phyloP scores from a whole-genome alignment of 305 asterid genomes.

The Ajuga reptans region DNA sequence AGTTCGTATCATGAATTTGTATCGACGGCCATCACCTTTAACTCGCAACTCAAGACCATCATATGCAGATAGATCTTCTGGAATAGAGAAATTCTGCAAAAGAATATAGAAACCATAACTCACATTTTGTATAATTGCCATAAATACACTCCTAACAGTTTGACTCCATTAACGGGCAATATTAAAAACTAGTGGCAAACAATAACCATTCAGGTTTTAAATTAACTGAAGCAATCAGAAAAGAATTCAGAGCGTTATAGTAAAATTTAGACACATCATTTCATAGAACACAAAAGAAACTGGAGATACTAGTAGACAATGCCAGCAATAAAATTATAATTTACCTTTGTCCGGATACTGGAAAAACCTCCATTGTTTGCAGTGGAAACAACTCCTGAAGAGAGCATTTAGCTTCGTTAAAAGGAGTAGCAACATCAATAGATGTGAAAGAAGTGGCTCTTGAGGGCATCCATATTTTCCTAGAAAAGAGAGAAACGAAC shows the following conservation, averaged over 20 bases:
- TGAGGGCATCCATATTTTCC: not conserved
- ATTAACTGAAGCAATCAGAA: not conserved
- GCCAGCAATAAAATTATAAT: conserved; percentile 4
- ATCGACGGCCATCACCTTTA: conserved; percentile 82
- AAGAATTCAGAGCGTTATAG: not conserved
- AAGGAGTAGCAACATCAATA: not conserved
- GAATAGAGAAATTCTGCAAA: conserved; percentile 66
- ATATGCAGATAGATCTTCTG: conserved; percentile 84
- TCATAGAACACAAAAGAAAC: not conserved
- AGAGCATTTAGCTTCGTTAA: not conserved
- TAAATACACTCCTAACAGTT: not conserved
- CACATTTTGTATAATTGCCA: not conserved
- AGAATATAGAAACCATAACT: not conserved
- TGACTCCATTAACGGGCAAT: not conserved
- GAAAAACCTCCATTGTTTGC: conserved; percentile 94
- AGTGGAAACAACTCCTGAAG: conserved; percentile 70
- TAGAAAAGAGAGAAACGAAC: conserved; percentile 33
- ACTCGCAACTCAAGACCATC: conserved; percentile 81
- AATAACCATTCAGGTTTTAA: not conserved
- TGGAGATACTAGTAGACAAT: not conserved
- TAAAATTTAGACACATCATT: not conserved
- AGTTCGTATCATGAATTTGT: conserved; percentile 72
- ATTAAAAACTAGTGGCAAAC: not conserved
- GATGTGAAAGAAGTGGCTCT: not conserved
- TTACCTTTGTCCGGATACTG: conserved; percentile 78